These are phyloP conservation scores for Pseudopyrenochaeta lycopersici DNA, from an alignment of 2,329 filamentous ascomycete species.

Conservation along the genomic window DNA sequence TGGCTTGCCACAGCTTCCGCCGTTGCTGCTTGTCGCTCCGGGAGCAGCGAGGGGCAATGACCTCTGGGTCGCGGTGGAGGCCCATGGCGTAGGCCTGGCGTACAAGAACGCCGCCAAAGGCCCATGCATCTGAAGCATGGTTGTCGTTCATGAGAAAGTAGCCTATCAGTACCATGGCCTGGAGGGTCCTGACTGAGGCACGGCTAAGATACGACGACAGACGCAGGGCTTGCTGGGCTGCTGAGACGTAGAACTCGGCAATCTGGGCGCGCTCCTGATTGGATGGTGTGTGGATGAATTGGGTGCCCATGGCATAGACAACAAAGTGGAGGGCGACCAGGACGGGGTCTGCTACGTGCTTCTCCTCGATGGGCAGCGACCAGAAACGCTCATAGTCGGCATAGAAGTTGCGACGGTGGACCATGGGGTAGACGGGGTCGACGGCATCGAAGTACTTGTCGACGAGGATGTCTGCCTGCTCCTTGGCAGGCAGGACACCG, in stretches of 20 bases:
- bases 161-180: conserved; percentile 82
- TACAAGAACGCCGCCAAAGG: conserved; percentile 79
- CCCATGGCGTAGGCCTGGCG: conserved; percentile 85
- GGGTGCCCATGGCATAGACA: conserved; percentile 80
- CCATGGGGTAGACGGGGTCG: conserved; percentile 83
- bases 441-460: conserved; percentile 67
- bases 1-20: conserved; percentile 83
- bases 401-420: conserved; percentile 78
- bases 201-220: conserved; percentile 80
- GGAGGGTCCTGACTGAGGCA: conserved; percentile 75
- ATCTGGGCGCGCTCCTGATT: conserved; percentile 74
- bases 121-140: conserved; percentile 83
- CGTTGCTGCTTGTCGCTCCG: conserved; percentile 80
- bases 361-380: conserved; percentile 67
- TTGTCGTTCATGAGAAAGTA: conserved; percentile 90
- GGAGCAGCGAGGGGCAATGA: conserved; percentile 71
- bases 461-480: conserved; percentile 75
- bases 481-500: conserved; percentile 76
- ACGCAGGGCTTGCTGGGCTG: conserved; percentile 78
- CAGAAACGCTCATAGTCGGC: conserved; percentile 83
- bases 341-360: conserved; percentile 69
- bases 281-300: conserved; percentile 71
- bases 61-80: conserved; percentile 79
- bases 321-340: conserved; percentile 78
- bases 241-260: conserved; percentile 83